phyloP scores from a whole-genome alignment of 176 grass and related monocot species.

The Triticum timopheevii region DNA sequence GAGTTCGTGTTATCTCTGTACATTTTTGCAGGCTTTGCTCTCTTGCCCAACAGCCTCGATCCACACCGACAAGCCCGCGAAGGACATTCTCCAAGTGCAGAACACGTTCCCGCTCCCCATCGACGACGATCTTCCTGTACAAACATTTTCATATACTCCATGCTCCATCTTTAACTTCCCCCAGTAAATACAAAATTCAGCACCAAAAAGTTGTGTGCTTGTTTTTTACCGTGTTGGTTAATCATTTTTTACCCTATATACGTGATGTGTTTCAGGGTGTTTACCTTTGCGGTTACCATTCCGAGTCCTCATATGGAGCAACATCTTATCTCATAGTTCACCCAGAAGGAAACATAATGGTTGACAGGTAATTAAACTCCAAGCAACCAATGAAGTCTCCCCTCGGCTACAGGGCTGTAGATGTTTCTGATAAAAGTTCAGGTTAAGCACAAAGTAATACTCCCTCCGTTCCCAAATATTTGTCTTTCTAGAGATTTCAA shows the following conservation, averaged over 20 bases:
- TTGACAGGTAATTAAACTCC: constrained; percentile 64
- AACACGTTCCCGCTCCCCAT: constrained; percentile 76
- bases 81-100: constrained; percentile 71
- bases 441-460: not conserved
- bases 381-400: not conserved
- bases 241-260: not conserved
- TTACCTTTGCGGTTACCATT: constrained; percentile 88
- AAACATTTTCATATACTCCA: not conserved
- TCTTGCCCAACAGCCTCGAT: constrained; percentile 81
- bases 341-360: constrained; percentile 82
- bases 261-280: constrained; percentile 49
- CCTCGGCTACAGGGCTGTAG: not conserved
- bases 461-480: too few relatives aligned
- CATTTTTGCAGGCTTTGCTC: constrained; percentile 59
- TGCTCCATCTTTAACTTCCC: not conserved
- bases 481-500: too few relatives aligned
- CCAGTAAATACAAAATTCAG: not conserved
- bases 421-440: not conserved
- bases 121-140: constrained; percentile 56
- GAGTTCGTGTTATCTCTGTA: not conserved
- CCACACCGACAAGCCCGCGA: constrained; percentile 54
- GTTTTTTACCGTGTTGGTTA: not conserved
- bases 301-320: constrained; percentile 61
- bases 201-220: not conserved
- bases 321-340: constrained; percentile 83